Evolutionary conservation across 1,284 basidiomycete species (phyloP), one percentile per base, ranked within the genome.

Genomic region (Schizophyllum amplum): DNA sequence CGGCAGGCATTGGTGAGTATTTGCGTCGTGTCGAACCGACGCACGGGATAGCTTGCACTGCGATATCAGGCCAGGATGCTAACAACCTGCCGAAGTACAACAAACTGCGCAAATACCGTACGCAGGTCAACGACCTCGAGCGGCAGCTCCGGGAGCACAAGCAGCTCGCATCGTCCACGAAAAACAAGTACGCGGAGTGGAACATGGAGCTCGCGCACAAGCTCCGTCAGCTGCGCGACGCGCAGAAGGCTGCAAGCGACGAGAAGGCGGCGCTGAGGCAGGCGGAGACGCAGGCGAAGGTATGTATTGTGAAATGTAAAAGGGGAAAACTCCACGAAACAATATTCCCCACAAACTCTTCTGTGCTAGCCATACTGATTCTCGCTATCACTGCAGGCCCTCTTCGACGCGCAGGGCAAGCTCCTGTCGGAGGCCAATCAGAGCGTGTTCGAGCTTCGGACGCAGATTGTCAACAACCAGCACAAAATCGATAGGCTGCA

Each of bases 1-100:
- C 75, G 88, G 51, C 91, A 92, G 68, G 83, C 82, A n/a, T 69
- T 92, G 72, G 89, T 92, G 65, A 61, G 83, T 72, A 51, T n/a
- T 24, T 46, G 11, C 33, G 24, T 46, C 4, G n/a, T 24, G 49
- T 55, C 20, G 13, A 13, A 11, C n/a, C n/a, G 11, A 11, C n/a
- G 42, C 42, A 46, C n/a, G 42, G n/a, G n/a, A n/a, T n/a, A n/a
- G n/a, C n/a, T n/a, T n/a, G n/a, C 42, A 46, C 42, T 46, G n/a
- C n/a, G n/a, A n/a, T n/a, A n/a, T n/a, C n/a, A n/a, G n/a, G n/a
- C n/a, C 47, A 53, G 20, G 11, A 50, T 50, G 2, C 48, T 50
- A 50, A 5, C 24, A n/a, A n/a, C 21, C n/a, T 5, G 17, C 5
- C 48, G 47, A 64, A 90, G 88, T 88, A 86, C 66, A 89, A 90